phyloP scores from a whole-genome alignment of 768 basidiomycete genomes.

The Macrolepiota fuliginosa region DNA sequence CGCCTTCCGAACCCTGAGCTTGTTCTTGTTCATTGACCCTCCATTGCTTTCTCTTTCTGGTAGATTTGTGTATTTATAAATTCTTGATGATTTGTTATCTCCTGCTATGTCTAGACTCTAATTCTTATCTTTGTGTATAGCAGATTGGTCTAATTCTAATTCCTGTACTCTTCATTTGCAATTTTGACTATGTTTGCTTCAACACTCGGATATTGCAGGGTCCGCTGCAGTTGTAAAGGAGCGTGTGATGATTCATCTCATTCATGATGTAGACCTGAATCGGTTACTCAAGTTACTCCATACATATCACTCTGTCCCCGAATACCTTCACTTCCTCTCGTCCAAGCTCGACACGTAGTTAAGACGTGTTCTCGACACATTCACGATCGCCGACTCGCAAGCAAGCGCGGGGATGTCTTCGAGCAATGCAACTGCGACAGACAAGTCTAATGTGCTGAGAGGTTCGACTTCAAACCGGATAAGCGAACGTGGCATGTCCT shows the following conservation, averaged over 20 bases:
- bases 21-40: neutral
- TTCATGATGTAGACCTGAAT: neutral
- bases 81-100: neutral
- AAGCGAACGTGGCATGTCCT: constrained; percentile 49
- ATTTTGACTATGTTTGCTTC: too few relatives aligned
- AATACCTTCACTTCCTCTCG: neutral
- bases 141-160: neutral
- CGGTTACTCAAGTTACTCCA: neutral
- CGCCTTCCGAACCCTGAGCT: constrained; percentile 7
- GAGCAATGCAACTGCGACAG: neutral
- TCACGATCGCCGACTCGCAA: neutral
- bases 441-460: neutral
- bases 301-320: neutral
- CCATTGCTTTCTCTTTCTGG: neutral
- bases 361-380: constrained; percentile 1
- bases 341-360: neutral
- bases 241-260: constrained; percentile 5
- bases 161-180: too few relatives aligned
- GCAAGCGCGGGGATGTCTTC: constrained; percentile 1
- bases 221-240: neutral
- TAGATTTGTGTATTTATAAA: neutral
- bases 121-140: constrained; percentile 3
- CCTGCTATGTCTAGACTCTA: neutral
- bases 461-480: constrained; percentile 31
- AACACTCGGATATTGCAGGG: neutral